Conservation (phyloP, 2,329 filamentous ascomycete species). For the Colletotrichum gigasporum region DNA sequence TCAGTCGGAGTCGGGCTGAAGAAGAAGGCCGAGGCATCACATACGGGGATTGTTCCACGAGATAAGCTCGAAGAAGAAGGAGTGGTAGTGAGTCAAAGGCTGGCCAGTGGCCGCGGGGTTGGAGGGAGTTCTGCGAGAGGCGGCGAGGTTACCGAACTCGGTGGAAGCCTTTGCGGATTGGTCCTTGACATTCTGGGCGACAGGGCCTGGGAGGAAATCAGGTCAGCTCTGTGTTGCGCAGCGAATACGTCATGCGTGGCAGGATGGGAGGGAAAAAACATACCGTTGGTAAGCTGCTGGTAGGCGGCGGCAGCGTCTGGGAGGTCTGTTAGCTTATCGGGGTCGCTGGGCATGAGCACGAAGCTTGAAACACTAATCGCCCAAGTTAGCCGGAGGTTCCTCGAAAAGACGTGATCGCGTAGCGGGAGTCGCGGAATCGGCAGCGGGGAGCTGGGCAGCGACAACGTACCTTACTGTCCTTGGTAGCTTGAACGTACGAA, state of each 20-base stretch:
- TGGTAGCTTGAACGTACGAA: constrained; percentile 56
- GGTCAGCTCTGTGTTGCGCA: constrained; percentile 21
- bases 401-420: constrained; percentile 20
- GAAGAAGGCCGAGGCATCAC: constrained; percentile 38
- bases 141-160: constrained; percentile 68
- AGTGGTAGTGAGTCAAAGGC: constrained; percentile 75
- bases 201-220: constrained; percentile 55
- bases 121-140: constrained; percentile 63
- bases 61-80: constrained; percentile 74
- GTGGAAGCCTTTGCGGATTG: constrained; percentile 62
- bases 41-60: constrained; percentile 76
- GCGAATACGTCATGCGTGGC: constrained; percentile 9
- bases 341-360: constrained; percentile 33
- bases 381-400: constrained; percentile 41
- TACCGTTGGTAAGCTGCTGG: constrained; percentile 59
- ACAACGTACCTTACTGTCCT: constrained; percentile 62
- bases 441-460: constrained; percentile 19
- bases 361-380: constrained; percentile 44
- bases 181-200: constrained; percentile 67
- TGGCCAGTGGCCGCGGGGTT: constrained; percentile 67
- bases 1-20: constrained; percentile 12
- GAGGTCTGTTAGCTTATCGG: constrained; percentile 42
- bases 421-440: background rate
- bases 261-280: constrained; percentile 25
- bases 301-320: constrained; percentile 61